Evolutionary conservation across 2,329 filamentous ascomycete genomes (phyloP).

Genomic region (Fonsecaea multimorphosa): DNA sequence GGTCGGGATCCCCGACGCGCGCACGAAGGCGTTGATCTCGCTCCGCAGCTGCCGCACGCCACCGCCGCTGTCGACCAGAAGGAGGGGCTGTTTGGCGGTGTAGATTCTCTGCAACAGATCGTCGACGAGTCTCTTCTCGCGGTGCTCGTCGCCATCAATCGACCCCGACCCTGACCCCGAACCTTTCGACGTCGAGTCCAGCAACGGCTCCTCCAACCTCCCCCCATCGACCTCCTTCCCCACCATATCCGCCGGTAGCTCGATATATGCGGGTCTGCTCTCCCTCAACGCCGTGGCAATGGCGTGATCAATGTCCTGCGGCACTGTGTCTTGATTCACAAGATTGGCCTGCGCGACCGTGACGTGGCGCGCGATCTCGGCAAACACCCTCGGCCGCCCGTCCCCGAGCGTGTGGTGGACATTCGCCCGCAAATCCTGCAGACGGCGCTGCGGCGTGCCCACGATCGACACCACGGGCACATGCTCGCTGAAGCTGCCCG

Average conservation of each 20-base stretch:
- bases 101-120: constrained; percentile 76
- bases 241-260: constrained; percentile 62
- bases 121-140: constrained; percentile 68
- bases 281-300: constrained; percentile 57
- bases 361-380: constrained; percentile 56
- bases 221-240: constrained; percentile 61
- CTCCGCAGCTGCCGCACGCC: constrained; percentile 75
- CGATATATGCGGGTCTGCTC: constrained; percentile 62
- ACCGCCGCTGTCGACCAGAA: constrained; percentile 83
- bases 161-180: too few relatives aligned
- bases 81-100: constrained; percentile 73
- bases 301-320: constrained; percentile 58
- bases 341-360: constrained; percentile 57
- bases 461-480: constrained; percentile 67
- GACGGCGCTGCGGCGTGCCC: constrained; percentile 57
- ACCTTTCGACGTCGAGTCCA: constrained; percentile 48
- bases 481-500: constrained; percentile 63
- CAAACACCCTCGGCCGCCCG: constrained; percentile 59
- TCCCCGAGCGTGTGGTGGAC: constrained; percentile 49
- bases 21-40: constrained; percentile 74
- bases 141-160: constrained; percentile 69
- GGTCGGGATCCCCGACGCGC: constrained; percentile 75
- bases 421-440: constrained; percentile 51
- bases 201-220: constrained; percentile 70
- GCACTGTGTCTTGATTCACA: constrained; percentile 52